Evolutionary conservation across 345 rosid genomes (phyloP).

Genomic region (Boechera stricta): DNA sequence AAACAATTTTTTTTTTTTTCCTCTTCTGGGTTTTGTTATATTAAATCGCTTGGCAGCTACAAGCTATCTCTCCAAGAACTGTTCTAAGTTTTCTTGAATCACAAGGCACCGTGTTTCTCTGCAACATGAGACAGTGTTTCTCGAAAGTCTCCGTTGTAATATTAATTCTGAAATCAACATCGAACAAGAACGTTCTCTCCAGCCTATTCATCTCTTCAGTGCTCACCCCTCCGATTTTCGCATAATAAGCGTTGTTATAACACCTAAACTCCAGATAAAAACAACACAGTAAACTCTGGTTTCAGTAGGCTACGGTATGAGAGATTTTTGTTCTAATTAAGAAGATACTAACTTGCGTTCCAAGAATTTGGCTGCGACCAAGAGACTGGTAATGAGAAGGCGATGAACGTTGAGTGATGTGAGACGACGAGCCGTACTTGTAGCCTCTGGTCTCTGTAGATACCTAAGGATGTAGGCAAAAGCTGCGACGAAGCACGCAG

Average conservation of each 20-base stretch:
- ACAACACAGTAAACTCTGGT: neutral
- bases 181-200: constrained; percentile 51
- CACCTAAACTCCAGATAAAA: constrained; percentile 34
- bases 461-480: constrained; percentile 47
- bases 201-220: constrained; percentile 52
- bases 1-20: neutral
- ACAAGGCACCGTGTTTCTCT: constrained; percentile 39
- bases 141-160: constrained; percentile 48
- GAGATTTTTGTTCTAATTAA: constrained; percentile 10
- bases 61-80: constrained; percentile 35
- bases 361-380: constrained; percentile 53
- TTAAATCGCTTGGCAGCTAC: constrained; percentile 42
- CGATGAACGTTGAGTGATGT: constrained; percentile 56
- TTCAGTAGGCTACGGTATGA: neutral
- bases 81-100: constrained; percentile 27
- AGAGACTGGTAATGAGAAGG: constrained; percentile 51
- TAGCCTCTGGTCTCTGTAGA: constrained; percentile 36
- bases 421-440: constrained; percentile 33
- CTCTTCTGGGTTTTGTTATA: neutral
- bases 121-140: constrained; percentile 45
- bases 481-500: constrained; percentile 46
- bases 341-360: constrained; percentile 48
- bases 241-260: constrained; percentile 51
- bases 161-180: constrained; percentile 49
- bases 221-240: constrained; percentile 57